Base-by-base conservation (phyloP, 768 basidiomycete genomes). In the Scleroderma bovista region DNA sequence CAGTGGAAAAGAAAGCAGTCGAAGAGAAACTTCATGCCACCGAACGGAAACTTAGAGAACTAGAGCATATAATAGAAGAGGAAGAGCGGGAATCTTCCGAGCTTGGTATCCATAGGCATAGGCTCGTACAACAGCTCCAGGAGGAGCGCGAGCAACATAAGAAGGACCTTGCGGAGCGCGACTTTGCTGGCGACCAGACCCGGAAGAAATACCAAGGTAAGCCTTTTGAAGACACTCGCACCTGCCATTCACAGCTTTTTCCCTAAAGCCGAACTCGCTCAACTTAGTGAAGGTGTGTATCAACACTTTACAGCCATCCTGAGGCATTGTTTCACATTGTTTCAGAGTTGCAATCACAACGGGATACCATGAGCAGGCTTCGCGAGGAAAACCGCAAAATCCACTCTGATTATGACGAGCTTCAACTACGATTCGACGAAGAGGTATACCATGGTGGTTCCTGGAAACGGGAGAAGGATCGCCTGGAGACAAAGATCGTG, bases 401-500 rank as follows among this genome's bases (percentile, higher is more conserved):
- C 43, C 81, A 86, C 13, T 84, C 86, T 0, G 83, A 91, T 51
- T 80, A 83, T 45, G 87, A 89, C 49, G 80, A 86, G 33, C 74
- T 92, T 4, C 86, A 88, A 57, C 67, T 86, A 31, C 78, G 80
- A 34, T 83, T 81, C 55, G 86, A 90, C 52, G 85, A 88, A 53
- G 88, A 90, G 59, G 75, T 86, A 8, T 86, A 84, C 65, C 85
- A 78, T 50, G 83, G 85, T 42, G 78, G 82, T 13, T 80, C 84
- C 4, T 92, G 89, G 91, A 86, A 85, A 71, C 86, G 88, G 61
- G 90, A 93, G 70, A 89, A 83, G 65, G 89, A 92, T 51, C 84
- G 88, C 11, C 72, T 92, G 69, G 88, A 93, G 53, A 85, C 80
- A 46, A 91, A 88, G 76, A 88, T 93, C 47, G 64, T 63, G 5